Evolutionary conservation across 768 basidiomycete genomes (phyloP).

Genomic region (Lentinula guzmanii): DNA sequence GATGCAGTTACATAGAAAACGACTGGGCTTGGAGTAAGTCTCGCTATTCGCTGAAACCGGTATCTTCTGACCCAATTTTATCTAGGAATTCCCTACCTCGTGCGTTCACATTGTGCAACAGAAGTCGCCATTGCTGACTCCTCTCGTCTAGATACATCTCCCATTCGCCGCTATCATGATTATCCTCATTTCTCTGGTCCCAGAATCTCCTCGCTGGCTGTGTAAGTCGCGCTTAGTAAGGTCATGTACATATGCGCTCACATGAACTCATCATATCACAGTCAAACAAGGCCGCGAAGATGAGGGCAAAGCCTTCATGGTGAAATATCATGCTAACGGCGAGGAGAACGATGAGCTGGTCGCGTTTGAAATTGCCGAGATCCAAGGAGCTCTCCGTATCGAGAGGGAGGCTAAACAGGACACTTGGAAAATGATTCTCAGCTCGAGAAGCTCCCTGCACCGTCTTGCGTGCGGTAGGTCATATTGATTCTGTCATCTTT

Average conservation of each 20-base stretch:
- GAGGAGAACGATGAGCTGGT: conserved; percentile 2
- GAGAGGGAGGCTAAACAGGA: conserved; percentile 7
- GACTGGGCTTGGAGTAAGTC: conserved; percentile 5
- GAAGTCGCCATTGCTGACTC: neutral
- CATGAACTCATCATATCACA: neutral
- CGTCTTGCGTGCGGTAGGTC: conserved; percentile 5
- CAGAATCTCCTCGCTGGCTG: conserved; percentile 7
- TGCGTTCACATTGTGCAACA: neutral
- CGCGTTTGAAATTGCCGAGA: conserved; percentile 3
- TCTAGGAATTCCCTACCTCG: conserved; percentile 5
- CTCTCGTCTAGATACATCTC: conserved; percentile 1
- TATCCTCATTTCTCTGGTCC: conserved; percentile 1
- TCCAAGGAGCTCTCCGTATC: neutral
- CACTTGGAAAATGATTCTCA: conserved; percentile 6
- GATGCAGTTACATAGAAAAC: conserved; percentile 3
- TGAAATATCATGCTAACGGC: conserved; percentile 6
- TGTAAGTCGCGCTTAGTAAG: neutral
- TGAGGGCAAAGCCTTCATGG: neutral
- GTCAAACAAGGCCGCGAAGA: neutral
- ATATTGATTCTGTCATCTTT: too few species aligned
- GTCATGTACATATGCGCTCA: neutral
- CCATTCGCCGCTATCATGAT: conserved; percentile 2
- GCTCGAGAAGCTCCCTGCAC: neutral
- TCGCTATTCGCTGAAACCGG: neutral
- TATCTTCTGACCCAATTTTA: neutral